Evolutionary conservation across 2,329 filamentous ascomycete genomes (phyloP).

Genomic region (Neocatenulostroma microsporum): DNA sequence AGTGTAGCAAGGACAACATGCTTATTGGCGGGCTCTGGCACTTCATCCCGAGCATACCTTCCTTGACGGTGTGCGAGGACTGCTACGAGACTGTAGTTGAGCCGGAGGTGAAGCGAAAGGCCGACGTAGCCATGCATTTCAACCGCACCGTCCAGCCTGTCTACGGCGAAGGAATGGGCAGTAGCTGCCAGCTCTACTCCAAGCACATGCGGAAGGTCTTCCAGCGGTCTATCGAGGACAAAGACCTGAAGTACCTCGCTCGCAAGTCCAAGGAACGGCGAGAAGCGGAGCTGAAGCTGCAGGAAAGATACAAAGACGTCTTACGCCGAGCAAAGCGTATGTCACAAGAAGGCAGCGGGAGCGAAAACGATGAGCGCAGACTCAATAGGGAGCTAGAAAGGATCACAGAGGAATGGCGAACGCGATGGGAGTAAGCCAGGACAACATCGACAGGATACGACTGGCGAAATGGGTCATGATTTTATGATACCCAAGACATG

Average conservation of each 20-base stretch:
- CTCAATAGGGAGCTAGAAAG: constrained; percentile 46
- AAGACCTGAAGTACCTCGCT: constrained; percentile 60
- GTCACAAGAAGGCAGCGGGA: constrained; percentile 35
- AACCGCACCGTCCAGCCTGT: constrained; percentile 53
- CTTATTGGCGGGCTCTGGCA: constrained; percentile 64
- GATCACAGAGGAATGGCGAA: constrained; percentile 45
- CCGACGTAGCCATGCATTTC: constrained; percentile 55
- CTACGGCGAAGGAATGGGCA: constrained; percentile 41
- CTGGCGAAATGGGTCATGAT: too few relatives aligned
- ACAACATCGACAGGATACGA: too few relatives aligned
- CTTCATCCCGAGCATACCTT: constrained; percentile 59
- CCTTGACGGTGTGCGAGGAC: constrained; percentile 78
- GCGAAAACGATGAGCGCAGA: constrained; percentile 49
- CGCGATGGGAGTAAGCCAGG: constrained; percentile 42
- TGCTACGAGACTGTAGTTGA: constrained; percentile 76
- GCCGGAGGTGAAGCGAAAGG: constrained; percentile 49
- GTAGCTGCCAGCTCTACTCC: constrained; percentile 72
- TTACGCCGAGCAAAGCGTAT: constrained; percentile 30
- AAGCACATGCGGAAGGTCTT: constrained; percentile 70
- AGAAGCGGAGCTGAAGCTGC: constrained; percentile 52
- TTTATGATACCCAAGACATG: too few relatives aligned
- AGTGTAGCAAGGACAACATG: constrained; percentile 60
- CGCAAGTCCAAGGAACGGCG: constrained; percentile 51
- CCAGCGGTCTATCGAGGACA: constrained; percentile 53
- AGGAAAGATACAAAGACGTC: constrained; percentile 43